Base-by-base conservation (phyloP, 768 basidiomycete genomes). In the Tylopilus sp. region DNA sequence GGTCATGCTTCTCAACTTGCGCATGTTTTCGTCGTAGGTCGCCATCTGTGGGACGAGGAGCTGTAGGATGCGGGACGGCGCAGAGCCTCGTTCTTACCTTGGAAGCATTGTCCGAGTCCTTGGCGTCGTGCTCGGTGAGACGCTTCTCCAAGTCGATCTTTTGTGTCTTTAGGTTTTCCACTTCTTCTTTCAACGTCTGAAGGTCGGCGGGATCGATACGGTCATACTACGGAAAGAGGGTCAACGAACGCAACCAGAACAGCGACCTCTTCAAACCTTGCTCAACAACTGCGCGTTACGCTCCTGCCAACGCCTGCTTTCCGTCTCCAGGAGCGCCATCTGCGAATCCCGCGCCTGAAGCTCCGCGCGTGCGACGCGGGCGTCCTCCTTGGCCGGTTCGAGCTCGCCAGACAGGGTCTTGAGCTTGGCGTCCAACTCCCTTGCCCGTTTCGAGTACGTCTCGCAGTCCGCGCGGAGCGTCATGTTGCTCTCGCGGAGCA, bases 161-260 rank as follows among this genome's bases (percentile, higher is more conserved):
- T 58, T 79, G 67, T 1, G 70, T 50, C 58, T 82, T 82, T 49
- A 87, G 56, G 16, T 59, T 67, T 48, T 81, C 78, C 10, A 88
- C 79, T 63, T 92, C 85, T 22, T 87, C 86, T 68, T 85, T 89
- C 49, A 94, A 76, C 8, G 79, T 76, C 62, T 92, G 88, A 33
- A 93, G 75, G 62, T 94, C 92, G 3, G 86, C 83, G 17, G 92
- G 91, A 65, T 93, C 92, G 59, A 90, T 86, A 41, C 92, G 88
- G 60, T 94, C 90, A 63, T 92, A 92, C 88, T 91, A 34, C 24
- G 55, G 4, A 54, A 21, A 0, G 25, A 28, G 33, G 22, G 61
- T 28, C 22, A 33, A 47, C 33, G 26, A 19, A 34, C 2, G 5
- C 17, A 2, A 17, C n/a, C 50, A 13, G 21, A 42, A n/a, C n/a